Conservation (phyloP, 108 stramenopile genomes). For the Cylindrotheca fusiformis region DNA sequence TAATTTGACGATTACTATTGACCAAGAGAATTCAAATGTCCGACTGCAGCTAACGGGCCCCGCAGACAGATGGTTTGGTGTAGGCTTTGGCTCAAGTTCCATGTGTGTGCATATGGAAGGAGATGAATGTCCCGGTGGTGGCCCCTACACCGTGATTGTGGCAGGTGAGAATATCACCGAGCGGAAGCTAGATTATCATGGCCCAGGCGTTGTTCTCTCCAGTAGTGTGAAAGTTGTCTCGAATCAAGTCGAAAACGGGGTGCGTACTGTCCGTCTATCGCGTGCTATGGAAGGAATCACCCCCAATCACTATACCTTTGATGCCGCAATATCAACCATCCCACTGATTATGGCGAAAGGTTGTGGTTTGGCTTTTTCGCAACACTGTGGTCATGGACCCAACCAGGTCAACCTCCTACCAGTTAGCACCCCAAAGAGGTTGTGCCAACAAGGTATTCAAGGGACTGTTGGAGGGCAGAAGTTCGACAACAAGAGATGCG, state of each 20-base stretch:
- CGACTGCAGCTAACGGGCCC: constrained; percentile 16
- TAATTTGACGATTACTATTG: constrained; percentile 3
- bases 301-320: constrained; percentile 25
- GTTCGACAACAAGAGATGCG: constrained; percentile 27
- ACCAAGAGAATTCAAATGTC: neutral
- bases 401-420: constrained; percentile 8
- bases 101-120: constrained; percentile 40
- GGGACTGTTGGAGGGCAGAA: constrained; percentile 27
- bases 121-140: constrained; percentile 34
- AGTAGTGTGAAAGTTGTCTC: constrained; percentile 4
- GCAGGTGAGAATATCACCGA: constrained; percentile 18
- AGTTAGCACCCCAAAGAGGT: constrained; percentile 1
- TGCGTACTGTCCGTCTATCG: constrained; percentile 14
- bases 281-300: constrained; percentile 23
- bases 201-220: constrained; percentile 20
- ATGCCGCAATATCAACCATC: constrained; percentile 4
- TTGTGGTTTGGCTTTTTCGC: constrained; percentile 19
- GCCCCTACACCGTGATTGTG: constrained; percentile 32
- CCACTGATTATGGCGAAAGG: constrained; percentile 31
- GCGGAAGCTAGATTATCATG: constrained; percentile 34
- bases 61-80: constrained; percentile 15
- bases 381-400: constrained; percentile 37
- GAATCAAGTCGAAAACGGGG: constrained; percentile 10
- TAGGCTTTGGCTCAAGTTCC: constrained; percentile 28
- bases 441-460: constrained; percentile 24